A percentile compares a stretch with the other conserved stretches of the same genome.
These are phyloP conservation scores for Rhodamnia argentea DNA, from an alignment of 345 rosid genomes.

Conservation along the genomic window DNA sequence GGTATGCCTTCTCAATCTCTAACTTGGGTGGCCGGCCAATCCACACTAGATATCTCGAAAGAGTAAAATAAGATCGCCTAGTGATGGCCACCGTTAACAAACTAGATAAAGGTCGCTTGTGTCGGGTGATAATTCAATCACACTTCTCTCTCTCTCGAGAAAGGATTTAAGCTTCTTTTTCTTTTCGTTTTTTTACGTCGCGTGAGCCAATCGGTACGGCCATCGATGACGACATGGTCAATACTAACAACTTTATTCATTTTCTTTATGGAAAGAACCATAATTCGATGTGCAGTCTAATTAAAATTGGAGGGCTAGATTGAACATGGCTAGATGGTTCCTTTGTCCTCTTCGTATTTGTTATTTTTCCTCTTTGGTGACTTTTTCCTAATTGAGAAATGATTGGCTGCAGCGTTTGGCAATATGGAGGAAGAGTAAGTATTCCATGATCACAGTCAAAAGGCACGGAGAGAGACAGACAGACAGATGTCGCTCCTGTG, in stretches of 20 bases:
- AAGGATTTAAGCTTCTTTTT: neutral
- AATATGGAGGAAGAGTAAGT: no score
- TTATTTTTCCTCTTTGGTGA: neutral
- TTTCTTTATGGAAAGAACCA: neutral
- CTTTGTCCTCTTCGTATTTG: neutral
- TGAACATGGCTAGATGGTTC: neutral
- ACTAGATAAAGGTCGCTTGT: neutral
- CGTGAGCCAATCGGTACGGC: neutral
- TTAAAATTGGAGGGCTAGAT: neutral
- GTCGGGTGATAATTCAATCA: fast-evolving
- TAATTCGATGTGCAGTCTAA: neutral
- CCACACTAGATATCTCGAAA: neutral
- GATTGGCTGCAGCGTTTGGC: neutral
- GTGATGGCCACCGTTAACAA: fast-evolving
- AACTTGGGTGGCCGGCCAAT: fast-evolving
- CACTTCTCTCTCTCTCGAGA: neutral
- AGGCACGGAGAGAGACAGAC: no score
- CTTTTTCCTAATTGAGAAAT: neutral
- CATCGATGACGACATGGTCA: neutral
- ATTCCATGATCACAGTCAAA: no score
- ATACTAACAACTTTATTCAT: neutral
- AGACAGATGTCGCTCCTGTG: neutral
- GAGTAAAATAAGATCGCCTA: neutral
- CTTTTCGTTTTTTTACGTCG: neutral
- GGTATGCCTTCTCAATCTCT: neutral